A percentile compares a stretch with the other conserved stretches of the same genome.
phyloP scores from a whole-genome alignment of 2,329 filamentous ascomycete species.

The Alternaria tenuissima region DNA sequence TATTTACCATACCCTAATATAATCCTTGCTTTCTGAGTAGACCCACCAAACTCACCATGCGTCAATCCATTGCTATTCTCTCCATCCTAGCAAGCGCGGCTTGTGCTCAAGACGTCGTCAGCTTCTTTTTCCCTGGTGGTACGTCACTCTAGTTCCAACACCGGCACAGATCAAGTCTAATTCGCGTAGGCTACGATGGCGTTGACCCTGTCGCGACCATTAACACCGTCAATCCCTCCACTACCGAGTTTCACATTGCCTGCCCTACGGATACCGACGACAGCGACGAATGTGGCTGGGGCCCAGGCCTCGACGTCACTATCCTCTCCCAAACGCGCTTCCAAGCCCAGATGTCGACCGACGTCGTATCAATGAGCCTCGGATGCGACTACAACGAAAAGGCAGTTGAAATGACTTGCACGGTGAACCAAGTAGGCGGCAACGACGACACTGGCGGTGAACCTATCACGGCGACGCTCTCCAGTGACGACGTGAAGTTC shows the following conservation, averaged over 20 bases:
- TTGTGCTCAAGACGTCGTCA: constrained; percentile 26
- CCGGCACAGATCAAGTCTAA: neutral
- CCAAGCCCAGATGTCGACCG: constrained; percentile 27
- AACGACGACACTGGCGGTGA: constrained; percentile 17
- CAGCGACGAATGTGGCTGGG: constrained; percentile 40
- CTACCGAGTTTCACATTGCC: constrained; percentile 33
- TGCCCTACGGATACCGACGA: constrained; percentile 31
- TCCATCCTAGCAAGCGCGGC: constrained; percentile 29
- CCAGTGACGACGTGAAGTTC: constrained; percentile 29
- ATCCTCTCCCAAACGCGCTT: constrained; percentile 34
- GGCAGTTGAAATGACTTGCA: constrained; percentile 36
- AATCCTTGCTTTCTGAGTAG: constrained; percentile 10
- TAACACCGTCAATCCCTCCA: constrained; percentile 27
- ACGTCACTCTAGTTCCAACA: constrained; percentile 6
- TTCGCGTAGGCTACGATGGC: constrained; percentile 24
- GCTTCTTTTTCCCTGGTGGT: constrained; percentile 37
- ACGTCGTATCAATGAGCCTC: constrained; percentile 32
- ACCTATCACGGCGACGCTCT: constrained; percentile 26
- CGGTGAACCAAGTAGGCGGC: constrained; percentile 29
- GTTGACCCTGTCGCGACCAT: constrained; percentile 35
- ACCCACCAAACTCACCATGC: constrained; percentile 25
- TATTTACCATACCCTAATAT: constrained; percentile 1
- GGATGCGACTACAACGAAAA: constrained; percentile 37
- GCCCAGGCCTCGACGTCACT: constrained; percentile 27
- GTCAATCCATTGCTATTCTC: constrained; percentile 31